Conservation (phyloP, 78 protist species). For the Dictyostelium intermedium region DNA sequence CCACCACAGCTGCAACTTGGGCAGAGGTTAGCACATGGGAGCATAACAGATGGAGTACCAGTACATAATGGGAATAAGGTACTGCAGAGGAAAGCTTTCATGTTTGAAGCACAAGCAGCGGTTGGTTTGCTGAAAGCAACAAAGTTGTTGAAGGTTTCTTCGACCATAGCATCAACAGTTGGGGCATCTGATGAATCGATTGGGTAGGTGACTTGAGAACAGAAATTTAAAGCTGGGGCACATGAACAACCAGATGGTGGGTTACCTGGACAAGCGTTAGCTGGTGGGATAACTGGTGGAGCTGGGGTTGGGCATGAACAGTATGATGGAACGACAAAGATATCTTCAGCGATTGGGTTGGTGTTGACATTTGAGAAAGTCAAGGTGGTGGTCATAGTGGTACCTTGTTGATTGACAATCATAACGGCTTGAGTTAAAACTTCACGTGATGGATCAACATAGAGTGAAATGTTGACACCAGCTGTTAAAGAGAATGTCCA, state of each 20-base stretch:
- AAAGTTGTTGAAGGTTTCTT: not conserved
- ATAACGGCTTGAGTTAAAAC: slow-evolving; percentile 3
- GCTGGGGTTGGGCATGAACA: slow-evolving; percentile 36
- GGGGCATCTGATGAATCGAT: not conserved
- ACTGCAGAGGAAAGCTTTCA: slow-evolving; percentile 38
- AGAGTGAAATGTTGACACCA: not conserved
- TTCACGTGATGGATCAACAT: not conserved
- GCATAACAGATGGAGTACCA: not conserved
- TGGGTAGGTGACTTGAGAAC: slow-evolving; percentile 45
- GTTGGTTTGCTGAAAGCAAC: not conserved
- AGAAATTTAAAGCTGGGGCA: slow-evolving; percentile 2
- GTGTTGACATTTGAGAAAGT: not conserved
- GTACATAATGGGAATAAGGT: slow-evolving; percentile 35
- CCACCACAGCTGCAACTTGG: slow-evolving; percentile 31
- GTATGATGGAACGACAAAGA: slow-evolving; percentile 9
- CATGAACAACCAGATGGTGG: slow-evolving; percentile 37
- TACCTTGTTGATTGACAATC: not conserved
- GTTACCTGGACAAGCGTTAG: slow-evolving; percentile 45
- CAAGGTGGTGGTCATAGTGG: not conserved
- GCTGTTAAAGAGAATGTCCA: not conserved
- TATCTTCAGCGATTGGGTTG: not conserved
- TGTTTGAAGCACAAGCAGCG: not conserved
- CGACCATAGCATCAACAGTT: not conserved
- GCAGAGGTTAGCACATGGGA: slow-evolving; percentile 40
- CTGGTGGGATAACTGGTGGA: slow-evolving; percentile 29